Conservation (phyloP, 257 asterid genomes). For the Solanum tarijense region DNA sequence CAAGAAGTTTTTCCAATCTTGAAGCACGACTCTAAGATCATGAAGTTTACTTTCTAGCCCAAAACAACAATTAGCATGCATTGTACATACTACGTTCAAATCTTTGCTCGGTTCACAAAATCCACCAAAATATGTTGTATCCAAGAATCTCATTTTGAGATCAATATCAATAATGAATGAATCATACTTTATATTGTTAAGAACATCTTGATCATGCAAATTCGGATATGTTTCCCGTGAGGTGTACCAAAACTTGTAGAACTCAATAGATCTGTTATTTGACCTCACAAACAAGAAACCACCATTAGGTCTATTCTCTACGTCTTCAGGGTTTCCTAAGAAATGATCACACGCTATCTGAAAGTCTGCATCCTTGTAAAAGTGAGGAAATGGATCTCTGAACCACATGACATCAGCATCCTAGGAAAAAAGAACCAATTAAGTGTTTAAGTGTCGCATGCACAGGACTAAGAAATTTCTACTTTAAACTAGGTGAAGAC, state of each 20-base stretch:
- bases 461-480: not conserved
- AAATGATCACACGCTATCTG: conserved; percentile 39
- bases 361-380: conserved; percentile 30
- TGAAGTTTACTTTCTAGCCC: conserved; percentile 47
- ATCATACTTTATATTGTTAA: conserved; percentile 27
- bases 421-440: conserved; percentile 10
- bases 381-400: conserved; percentile 40
- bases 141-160: conserved; percentile 33
- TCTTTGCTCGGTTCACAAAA: conserved; percentile 49
- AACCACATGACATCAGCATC: conserved; percentile 66
- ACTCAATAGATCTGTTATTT: conserved; percentile 26
- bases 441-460: not conserved
- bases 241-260: conserved; percentile 46
- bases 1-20: conserved; percentile 39
- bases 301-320: conserved; percentile 33
- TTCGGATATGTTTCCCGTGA: conserved; percentile 22
- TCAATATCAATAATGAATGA: conserved; percentile 27
- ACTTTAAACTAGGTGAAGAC: conserved; percentile 4
- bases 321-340: conserved; percentile 7
- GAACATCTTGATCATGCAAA: conserved; percentile 50
- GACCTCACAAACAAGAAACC: conserved; percentile 42
- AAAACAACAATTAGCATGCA: conserved; percentile 67
- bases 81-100: conserved; percentile 32
- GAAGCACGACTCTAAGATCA: conserved; percentile 36
- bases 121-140: conserved; percentile 49